A percentile compares a stretch with the other conserved stretches of the same genome.
Evolutionary conservation across 129 eudicot species (phyloP).

Genomic region (Glebionis coronaria): DNA sequence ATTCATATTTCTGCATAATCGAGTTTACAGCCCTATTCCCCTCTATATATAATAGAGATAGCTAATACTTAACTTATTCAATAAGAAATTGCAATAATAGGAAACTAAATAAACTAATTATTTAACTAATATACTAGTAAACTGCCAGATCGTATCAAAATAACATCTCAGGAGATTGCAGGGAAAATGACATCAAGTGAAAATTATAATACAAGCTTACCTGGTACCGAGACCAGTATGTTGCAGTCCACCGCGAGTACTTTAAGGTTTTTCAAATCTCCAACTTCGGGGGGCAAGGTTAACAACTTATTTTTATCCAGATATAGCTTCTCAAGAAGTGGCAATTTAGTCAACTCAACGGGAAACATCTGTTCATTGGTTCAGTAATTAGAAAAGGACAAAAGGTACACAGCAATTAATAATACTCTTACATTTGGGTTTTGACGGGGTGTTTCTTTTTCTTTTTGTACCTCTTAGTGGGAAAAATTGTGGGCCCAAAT

Average conservation of each 20-base stretch:
- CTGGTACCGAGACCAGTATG: slow-evolving; percentile 80
- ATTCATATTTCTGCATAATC: too few relatives aligned
- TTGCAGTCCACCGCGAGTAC: slow-evolving; percentile 77
- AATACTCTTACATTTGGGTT: slow-evolving; percentile 6
- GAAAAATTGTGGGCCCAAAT: too few relatives aligned
- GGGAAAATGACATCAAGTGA: slow-evolving; percentile 2
- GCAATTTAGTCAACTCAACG: slow-evolving; percentile 72
- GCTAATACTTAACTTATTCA: too few relatives aligned
- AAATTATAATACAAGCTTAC: slow-evolving; percentile 35
- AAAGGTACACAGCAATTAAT: slow-evolving; percentile 7
- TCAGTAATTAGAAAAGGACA: not conserved
- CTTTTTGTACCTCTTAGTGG: too few relatives aligned
- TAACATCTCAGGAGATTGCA: slow-evolving; percentile 18
- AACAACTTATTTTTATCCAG: slow-evolving; percentile 74
- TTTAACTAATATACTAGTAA: too few relatives aligned
- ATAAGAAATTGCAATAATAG: too few relatives aligned
- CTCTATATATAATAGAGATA: too few relatives aligned
- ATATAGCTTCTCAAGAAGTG: slow-evolving; percentile 80
- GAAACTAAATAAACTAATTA: too few relatives aligned
- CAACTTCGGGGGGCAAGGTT: slow-evolving; percentile 77
- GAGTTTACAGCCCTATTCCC: too few relatives aligned
- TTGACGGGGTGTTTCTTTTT: too few relatives aligned
- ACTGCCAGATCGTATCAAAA: too few relatives aligned
- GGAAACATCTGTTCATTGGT: slow-evolving; percentile 62
- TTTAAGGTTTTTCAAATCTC: slow-evolving; percentile 69